Percentiles rank a stretch among this genome's conserved stretches.
Evolutionary conservation across 805 yeast genomes (phyloP).

Genomic region (Ogataea glucozyma): DNA sequence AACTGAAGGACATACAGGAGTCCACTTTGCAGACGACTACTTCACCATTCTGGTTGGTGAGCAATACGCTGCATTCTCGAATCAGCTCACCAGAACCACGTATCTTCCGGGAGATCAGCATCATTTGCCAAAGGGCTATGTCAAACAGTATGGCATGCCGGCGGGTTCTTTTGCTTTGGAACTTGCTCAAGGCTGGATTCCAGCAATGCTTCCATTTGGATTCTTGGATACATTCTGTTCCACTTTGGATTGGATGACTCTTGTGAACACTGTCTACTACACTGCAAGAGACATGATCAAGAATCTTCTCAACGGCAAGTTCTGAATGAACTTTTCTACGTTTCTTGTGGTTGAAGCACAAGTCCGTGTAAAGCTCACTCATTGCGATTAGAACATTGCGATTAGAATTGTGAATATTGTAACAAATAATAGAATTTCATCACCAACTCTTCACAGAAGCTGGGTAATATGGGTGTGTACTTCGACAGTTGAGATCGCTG

Average conservation of each 20-base stretch:
- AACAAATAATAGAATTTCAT: too few relatives aligned
- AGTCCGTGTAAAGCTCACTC: too few relatives aligned
- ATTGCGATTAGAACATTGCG: too few relatives aligned
- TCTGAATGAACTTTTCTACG: conserved; percentile 36
- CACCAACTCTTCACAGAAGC: too few relatives aligned
- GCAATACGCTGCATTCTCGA: conserved; percentile 71
- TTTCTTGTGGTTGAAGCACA: too few relatives aligned
- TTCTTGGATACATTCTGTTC: conserved; percentile 76
- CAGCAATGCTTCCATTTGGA: conserved; percentile 97
- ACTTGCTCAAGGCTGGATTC: conserved; percentile 98
- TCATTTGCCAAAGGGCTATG: conserved; percentile 68
- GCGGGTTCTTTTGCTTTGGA: conserved; percentile 85
- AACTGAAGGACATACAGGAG: conserved; percentile 94
- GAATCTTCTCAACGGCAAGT: conserved; percentile 70
- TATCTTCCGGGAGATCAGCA: conserved; percentile 88
- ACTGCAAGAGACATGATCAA: conserved; percentile 79
- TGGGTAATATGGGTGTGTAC: too few relatives aligned
- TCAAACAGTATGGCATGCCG: conserved; percentile 87
- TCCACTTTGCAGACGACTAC: conserved; percentile 96
- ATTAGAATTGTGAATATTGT: too few relatives aligned
- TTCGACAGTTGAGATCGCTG: too few relatives aligned
- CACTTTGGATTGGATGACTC: conserved; percentile 74
- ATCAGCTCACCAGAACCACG: conserved; percentile 62
- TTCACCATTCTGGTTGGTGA: conserved; percentile 85
- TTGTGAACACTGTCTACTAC: conserved; percentile 65